Evolutionary conservation across 2,329 filamentous ascomycete species (phyloP), one percentile per base, ranked within the genome.

Genomic region (Aspergillus ochraceus): DNA sequence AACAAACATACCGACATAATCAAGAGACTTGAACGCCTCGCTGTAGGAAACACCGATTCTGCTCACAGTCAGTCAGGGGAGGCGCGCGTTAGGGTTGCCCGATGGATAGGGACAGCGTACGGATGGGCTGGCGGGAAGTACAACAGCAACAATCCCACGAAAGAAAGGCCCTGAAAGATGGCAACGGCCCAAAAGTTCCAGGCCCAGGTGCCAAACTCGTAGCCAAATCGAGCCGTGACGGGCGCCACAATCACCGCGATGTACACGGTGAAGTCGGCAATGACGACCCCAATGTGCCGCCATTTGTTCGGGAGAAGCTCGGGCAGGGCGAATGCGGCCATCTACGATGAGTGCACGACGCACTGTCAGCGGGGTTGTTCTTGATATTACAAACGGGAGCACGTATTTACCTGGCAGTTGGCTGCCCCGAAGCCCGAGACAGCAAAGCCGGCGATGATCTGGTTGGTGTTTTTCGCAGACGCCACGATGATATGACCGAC

Each of bases 281-380:
- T 69, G 2, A 78, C 76, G 57, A 81, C 75, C 39, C 74, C 76
- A 30, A 76, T 78, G 63, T 81, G 77, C 55, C 79, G 68, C 78
- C 79, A 81, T 65, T 81, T 82, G 68, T 81, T 81, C 0, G 79
- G 79, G 2, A 83, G 72, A 22, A 83, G 74, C 61, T 81, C 79
- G 6, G 79, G 77, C 8, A 82, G 74, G 8, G 77, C 78, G 65
- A 81, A 80, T 46, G 77, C 79, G 17, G 77, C 79, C 57, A 74
- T 69, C 66, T 71, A 51, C 32, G 51, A 54, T 78, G 36, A 14
- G 5, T 42, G 36, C 14, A 42, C 10, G 17, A n/a, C 14, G 36
- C 17, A 17, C 32, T 17, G 17, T 42, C 36, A 42, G 36, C 36
- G 36, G 14, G 1, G 4, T 5, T n/a, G 36, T 42, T 6, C 17